Evolutionary conservation across 108 stramenopile genomes (phyloP).

Genomic region (Aureococcus anophagefferens): DNA sequence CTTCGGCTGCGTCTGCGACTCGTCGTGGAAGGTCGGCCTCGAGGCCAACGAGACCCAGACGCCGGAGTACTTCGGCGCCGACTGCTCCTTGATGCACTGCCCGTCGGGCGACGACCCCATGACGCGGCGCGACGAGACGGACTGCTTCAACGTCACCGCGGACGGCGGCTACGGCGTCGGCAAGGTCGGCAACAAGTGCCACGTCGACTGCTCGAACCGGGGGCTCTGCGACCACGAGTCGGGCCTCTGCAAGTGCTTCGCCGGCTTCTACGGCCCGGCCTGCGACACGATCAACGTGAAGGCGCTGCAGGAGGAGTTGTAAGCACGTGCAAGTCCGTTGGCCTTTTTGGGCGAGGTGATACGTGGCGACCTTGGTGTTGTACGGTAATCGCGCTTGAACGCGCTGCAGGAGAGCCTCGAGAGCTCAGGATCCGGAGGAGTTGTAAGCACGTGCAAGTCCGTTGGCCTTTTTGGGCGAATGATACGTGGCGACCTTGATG

Average conservation of each 20-base stretch:
- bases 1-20: conserved; percentile 53
- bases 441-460: no score
- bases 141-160: conserved; percentile 20
- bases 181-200: conserved; percentile 44
- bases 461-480: no score
- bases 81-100: conserved; percentile 39
- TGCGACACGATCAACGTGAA: conserved; percentile 13
- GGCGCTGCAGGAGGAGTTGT: conserved; percentile 4
- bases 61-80: conserved; percentile 43
- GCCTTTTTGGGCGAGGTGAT: no score
- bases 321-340: no score
- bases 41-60: conserved; percentile 30
- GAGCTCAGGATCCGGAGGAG: no score
- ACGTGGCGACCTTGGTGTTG: no score
- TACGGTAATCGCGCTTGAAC: no score
- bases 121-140: conserved; percentile 33
- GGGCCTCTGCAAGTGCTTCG: conserved; percentile 43
- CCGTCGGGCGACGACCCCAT: conserved; percentile 50
- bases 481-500: no score
- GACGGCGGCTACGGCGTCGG: conserved; percentile 8
- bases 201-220: conserved; percentile 51
- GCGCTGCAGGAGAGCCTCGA: no score
- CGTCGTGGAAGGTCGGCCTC: conserved; percentile 46
- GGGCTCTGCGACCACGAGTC: conserved; percentile 49
- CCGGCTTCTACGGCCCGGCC: conserved; percentile 37